Percentiles rank a stretch among this genome's conserved stretches.
Evolutionary conservation across 1,284 basidiomycete species (phyloP).

Genomic region (Leccinum pallidistipes): DNA sequence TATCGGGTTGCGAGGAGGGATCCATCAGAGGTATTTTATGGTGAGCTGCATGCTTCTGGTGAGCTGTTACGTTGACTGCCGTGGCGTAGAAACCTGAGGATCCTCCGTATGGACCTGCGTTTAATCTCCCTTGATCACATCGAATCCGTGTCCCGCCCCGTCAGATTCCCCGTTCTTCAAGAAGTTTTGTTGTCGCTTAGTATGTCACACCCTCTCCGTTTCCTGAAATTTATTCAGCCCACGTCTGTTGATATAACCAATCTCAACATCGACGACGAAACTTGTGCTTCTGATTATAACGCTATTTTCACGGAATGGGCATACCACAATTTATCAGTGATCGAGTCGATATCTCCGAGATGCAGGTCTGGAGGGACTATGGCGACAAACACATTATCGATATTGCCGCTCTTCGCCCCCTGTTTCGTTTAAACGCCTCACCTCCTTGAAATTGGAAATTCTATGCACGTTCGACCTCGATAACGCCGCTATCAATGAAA

Average conservation of each 20-base stretch:
- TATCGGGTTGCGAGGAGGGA: too few species aligned
- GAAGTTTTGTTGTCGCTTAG: constrained; percentile 23
- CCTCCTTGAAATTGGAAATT: constrained; percentile 27
- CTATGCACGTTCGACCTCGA: constrained; percentile 29
- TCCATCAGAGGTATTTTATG: too few species aligned
- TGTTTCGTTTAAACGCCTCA: constrained; percentile 23
- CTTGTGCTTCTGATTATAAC: constrained; percentile 26
- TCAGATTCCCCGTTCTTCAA: constrained; percentile 24
- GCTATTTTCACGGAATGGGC: constrained; percentile 25
- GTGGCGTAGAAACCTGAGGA: constrained; percentile 15
- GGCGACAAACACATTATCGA: constrained; percentile 33
- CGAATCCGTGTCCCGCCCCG: constrained; percentile 14
- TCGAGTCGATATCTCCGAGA: constrained; percentile 29
- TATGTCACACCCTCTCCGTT: constrained; percentile 23
- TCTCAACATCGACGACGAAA: constrained; percentile 34
- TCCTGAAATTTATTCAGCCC: constrained; percentile 30
- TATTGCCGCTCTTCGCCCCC: constrained; percentile 23
- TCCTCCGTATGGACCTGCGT: constrained; percentile 30
- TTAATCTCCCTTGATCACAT: constrained; percentile 24
- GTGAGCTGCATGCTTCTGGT: too few species aligned
- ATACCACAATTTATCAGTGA: constrained; percentile 25
- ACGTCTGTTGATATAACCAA: constrained; percentile 33
- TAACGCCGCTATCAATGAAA: constrained; percentile 24
- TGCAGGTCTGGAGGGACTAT: constrained; percentile 31
- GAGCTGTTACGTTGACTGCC: too few species aligned